phyloP scores from a whole-genome alignment of 805 yeast genomes.

The Yamadazyma ubonensis region DNA sequence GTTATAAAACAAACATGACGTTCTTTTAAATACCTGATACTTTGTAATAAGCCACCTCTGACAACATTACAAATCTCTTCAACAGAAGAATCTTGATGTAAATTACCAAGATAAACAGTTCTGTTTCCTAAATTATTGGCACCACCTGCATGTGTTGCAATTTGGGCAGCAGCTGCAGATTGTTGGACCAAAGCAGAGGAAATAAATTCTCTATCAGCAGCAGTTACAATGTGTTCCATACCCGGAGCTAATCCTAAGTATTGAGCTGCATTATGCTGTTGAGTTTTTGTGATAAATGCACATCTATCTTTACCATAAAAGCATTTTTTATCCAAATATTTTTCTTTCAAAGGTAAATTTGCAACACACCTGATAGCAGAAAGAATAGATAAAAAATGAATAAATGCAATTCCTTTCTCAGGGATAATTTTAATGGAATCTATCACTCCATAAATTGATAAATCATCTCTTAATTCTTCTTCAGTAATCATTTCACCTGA shows the following conservation, averaged over 20 bases:
- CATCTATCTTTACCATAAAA: conserved; percentile 93
- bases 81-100: conserved; percentile 82
- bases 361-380: conserved; percentile 87
- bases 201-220: conserved; percentile 61
- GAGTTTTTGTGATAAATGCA: conserved; percentile 91
- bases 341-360: conserved; percentile 61
- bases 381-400: conserved; percentile 82
- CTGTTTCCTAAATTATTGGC: conserved; percentile 89
- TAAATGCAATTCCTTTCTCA: conserved; percentile 84
- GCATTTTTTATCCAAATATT: conserved; percentile 74
- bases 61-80: conserved; percentile 96
- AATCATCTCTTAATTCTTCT: conserved; percentile 63
- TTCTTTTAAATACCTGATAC: conserved; percentile 75
- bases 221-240: conserved; percentile 73
- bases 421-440: conserved; percentile 79
- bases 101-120: conserved; percentile 86
- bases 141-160: conserved; percentile 93
- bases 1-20: conserved; percentile 93
- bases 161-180: conserved; percentile 96
- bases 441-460: conserved; percentile 73
- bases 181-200: conserved; percentile 84
- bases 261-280: conserved; percentile 96
- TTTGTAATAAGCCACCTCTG: conserved; percentile 89
- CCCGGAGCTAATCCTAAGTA: conserved; percentile 90
- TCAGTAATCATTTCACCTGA: conserved; percentile 51